phyloP scores from a whole-genome alignment of 2,329 filamentous ascomycete species.

The Fusarium sp. region DNA sequence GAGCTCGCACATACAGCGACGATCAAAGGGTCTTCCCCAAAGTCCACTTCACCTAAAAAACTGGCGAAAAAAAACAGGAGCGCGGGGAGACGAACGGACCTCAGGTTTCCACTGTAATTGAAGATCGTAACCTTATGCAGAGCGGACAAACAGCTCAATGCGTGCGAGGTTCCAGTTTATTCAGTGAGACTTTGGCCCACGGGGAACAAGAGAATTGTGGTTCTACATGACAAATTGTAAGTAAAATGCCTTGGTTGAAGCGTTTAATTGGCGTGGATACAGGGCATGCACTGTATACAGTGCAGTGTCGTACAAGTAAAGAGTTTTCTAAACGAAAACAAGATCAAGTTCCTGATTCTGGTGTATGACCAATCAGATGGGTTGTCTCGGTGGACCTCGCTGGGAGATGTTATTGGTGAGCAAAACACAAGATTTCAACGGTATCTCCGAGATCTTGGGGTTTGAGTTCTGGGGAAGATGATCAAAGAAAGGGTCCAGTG shows the following conservation, averaged over 20 bases:
- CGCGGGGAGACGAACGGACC: conserved; percentile 23
- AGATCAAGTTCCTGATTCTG: neutral
- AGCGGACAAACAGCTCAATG: conserved; percentile 16
- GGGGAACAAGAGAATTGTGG: neutral
- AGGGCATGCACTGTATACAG: neutral
- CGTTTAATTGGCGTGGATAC: conserved; percentile 2
- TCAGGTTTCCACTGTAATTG: conserved; percentile 5
- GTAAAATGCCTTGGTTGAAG: neutral
- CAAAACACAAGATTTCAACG: conserved; percentile 1
- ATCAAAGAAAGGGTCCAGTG: neutral
- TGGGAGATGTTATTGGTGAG: neutral
- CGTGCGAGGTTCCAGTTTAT: conserved; percentile 21
- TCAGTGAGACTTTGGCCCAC: neutral
- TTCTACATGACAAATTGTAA: conserved; percentile 11
- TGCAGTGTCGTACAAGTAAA: neutral
- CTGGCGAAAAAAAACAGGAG: conserved; percentile 27
- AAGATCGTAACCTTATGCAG: conserved; percentile 28
- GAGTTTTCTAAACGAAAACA: conserved; percentile 18
- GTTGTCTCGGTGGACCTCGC: conserved; percentile 1
- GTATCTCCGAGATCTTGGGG: conserved; percentile 1
- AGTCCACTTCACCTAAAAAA: conserved; percentile 13
- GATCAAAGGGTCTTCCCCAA: conserved; percentile 12
- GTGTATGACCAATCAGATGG: neutral
- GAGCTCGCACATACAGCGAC: neutral
- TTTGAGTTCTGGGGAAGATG: conserved; percentile 4